Conservation (phyloP, 306 rosid genomes). For the Malus fusca region DNA sequence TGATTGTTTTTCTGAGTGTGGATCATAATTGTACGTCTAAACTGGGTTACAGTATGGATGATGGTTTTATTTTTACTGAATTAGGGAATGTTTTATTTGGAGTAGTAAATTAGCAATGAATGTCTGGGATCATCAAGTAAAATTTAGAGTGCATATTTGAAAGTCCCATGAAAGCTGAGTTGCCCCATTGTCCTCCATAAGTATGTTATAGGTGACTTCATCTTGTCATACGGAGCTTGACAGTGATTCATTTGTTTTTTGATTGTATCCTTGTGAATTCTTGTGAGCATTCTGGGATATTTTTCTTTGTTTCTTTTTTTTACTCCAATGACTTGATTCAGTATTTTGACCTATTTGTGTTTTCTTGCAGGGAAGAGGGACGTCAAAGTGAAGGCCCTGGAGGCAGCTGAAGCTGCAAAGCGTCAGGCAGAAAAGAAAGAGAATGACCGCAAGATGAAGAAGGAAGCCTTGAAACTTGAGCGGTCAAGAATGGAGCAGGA, state of each 20-base stretch:
- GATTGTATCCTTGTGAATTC: background rate
- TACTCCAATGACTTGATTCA: constrained; percentile 3
- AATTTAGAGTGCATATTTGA: background rate
- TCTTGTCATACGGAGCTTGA: background rate
- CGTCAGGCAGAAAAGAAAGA: constrained; percentile 78
- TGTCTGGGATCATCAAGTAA: background rate
- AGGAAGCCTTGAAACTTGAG: constrained; percentile 64
- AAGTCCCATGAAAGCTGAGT: background rate
- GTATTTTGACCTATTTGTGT: constrained; percentile 13
- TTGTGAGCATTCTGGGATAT: background rate
- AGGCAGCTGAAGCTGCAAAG: constrained; percentile 83
- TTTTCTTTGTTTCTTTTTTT: background rate
- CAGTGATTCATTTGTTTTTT: background rate
- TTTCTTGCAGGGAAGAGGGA: constrained; percentile 71
- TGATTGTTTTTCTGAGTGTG: background rate
- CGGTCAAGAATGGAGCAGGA: constrained; percentile 58
- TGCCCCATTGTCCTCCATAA: background rate
- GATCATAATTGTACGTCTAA: background rate
- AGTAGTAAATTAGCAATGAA: background rate
- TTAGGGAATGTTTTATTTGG: background rate
- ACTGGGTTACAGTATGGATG: background rate
- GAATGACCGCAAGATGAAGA: constrained; percentile 82
- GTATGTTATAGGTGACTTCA: background rate
- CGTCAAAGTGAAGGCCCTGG: constrained; percentile 77
- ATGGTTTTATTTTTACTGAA: background rate